Evolutionary conservation across 2,329 filamentous ascomycete genomes (phyloP).

Genomic region (Colletotrichum gigasporum): DNA sequence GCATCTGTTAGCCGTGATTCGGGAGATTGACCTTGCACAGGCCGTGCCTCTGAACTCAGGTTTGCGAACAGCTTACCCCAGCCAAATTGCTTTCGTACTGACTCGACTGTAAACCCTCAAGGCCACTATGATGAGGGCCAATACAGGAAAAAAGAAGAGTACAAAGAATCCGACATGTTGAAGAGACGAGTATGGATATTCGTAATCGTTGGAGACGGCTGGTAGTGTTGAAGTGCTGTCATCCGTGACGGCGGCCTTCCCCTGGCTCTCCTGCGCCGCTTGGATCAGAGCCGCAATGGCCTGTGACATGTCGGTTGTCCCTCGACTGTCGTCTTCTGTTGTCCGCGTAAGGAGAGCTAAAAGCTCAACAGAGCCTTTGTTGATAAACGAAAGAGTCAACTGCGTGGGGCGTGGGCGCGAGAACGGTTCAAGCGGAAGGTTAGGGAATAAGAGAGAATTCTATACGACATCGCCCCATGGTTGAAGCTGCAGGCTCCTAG

Average conservation of each 20-base stretch:
- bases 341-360: background rate
- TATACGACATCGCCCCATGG: constrained; percentile 1
- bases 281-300: constrained; percentile 19
- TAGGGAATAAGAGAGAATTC: background rate
- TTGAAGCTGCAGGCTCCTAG: background rate
- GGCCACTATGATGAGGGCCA: constrained; percentile 16
- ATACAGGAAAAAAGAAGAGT: constrained; percentile 20
- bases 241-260: background rate
- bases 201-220: constrained; percentile 20
- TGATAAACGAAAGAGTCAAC: background rate
- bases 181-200: constrained; percentile 17
- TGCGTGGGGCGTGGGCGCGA: background rate
- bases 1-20: background rate
- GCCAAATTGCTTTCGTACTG: constrained; percentile 26
- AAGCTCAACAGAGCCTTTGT: constrained; percentile 12
- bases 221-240: background rate
- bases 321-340: background rate
- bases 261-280: constrained; percentile 13
- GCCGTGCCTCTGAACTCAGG: background rate
- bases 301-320: constrained; percentile 10
- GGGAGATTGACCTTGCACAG: background rate
- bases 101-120: constrained; percentile 22
- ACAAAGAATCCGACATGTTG: constrained; percentile 19
- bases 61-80: constrained; percentile 11
- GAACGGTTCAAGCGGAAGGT: background rate